phyloP scores from a whole-genome alignment of 1,139 yeast species.

The Suhomyces choctaworum region DNA sequence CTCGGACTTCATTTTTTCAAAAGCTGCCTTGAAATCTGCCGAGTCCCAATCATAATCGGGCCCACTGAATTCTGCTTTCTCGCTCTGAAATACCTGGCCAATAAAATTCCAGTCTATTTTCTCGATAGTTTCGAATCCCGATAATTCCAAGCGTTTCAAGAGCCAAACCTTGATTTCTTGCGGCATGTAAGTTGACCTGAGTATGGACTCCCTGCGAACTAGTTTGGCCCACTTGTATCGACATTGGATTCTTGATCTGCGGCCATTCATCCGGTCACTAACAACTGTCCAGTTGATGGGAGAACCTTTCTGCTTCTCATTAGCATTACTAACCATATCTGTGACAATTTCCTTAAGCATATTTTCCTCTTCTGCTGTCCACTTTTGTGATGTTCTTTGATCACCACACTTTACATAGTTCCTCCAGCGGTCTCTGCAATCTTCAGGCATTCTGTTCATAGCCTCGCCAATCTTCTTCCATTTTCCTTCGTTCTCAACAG shows the following conservation, averaged over 20 bases:
- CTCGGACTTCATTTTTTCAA: constrained; percentile 35
- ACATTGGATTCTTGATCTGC: constrained; percentile 88
- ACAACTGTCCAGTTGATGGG: constrained; percentile 87
- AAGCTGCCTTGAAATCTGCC: constrained; percentile 36
- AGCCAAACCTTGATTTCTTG: constrained; percentile 59
- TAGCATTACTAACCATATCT: constrained; percentile 32
- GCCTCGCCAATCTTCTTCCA: constrained; percentile 81
- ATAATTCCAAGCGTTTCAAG: constrained; percentile 48
- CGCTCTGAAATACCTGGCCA: constrained; percentile 19
- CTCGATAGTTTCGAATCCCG: constrained; percentile 48
- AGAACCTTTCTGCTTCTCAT: constrained; percentile 18
- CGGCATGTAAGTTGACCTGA: constrained; percentile 51
- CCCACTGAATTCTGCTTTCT: constrained; percentile 12
- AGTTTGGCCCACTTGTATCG: constrained; percentile 92
- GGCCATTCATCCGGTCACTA: constrained; percentile 85
- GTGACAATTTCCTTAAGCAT: constrained; percentile 57
- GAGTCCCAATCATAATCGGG: constrained; percentile 27
- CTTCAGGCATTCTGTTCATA: constrained; percentile 95
- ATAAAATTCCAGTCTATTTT: constrained; percentile 61
- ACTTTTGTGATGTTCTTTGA: constrained; percentile 69
- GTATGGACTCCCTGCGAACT: constrained; percentile 57
- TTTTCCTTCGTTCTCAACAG: constrained; percentile 68
- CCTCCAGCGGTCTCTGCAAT: constrained; percentile 94
- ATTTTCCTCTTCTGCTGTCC: constrained; percentile 76
- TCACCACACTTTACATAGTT: constrained; percentile 90